Evolutionary conservation across 139 green algal species (phyloP), one percentile per base, ranked within the genome.

Genomic region (Desmodesmus armatus): DNA sequence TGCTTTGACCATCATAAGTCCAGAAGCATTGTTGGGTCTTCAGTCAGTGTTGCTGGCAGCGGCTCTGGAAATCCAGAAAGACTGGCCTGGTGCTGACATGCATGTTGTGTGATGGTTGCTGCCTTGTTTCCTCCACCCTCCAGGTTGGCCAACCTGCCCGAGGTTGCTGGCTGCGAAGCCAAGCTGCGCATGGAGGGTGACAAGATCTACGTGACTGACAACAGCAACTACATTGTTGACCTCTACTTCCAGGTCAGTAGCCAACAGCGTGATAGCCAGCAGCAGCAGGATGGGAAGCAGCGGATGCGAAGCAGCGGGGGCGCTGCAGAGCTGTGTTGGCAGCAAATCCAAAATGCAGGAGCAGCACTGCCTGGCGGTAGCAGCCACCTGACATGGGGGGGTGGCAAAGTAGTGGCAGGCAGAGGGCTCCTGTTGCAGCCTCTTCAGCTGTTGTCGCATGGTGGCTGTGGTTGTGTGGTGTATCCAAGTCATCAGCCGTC

Each of bases 141-240:
- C 29, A 88, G 90, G 35, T 80, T 96, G 63, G 85, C 88, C 7
- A 82, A 86, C n/a, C 86, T 96, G 43, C 92, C 93, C 5, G 93
- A 97, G 89, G 90, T 95, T 55, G 88, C 79, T n/a, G 95, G 96
- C 35, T 97, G 95, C 87, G 88, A 93, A 29, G 97, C 97, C 67
- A 96, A 97, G 91, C 92, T 99, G 41, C 94, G 96, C 84, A 97
- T 97, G 94, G 91, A 98, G 25, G 96, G 95, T 55, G 97, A 98
- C 89, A 96, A 98, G 88, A 92, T 94, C 2, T 99, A 99, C 74
- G 96, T 99, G 21, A 99, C 97, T 5, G 97, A 99, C 92, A 99
- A 99, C 94, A 87, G 72, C 86, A 99, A 99, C 95, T 99, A 98
- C 93, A 99, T 99, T 62, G 96, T 99, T 2, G 97, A 99, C 91